Evolutionary conservation across 768 basidiomycete genomes (phyloP).

Genomic region (Tricholoma terreum): DNA sequence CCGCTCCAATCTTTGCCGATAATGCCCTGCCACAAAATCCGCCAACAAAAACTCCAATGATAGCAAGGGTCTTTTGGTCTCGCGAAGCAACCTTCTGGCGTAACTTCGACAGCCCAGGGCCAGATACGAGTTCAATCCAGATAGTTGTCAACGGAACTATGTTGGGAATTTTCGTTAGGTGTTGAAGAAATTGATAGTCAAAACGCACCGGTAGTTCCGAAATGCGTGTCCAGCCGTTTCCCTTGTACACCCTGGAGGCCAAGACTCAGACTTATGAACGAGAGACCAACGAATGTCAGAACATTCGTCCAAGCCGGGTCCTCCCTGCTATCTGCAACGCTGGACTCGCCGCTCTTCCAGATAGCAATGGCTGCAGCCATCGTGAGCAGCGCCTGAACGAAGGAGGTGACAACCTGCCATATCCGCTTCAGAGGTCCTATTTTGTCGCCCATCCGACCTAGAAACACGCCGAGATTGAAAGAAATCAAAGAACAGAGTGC

Average conservation of each 20-base stretch:
- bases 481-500: slow-evolving; percentile 71
- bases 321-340: slow-evolving; percentile 50
- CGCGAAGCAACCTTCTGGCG: slow-evolving; percentile 52
- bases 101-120: slow-evolving; percentile 66
- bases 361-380: slow-evolving; percentile 68
- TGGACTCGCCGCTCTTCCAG: slow-evolving; percentile 63
- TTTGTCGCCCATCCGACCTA: slow-evolving; percentile 79
- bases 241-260: slow-evolving; percentile 87
- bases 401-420: slow-evolving; percentile 71
- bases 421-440: slow-evolving; percentile 68
- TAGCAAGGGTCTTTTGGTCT: slow-evolving; percentile 69
- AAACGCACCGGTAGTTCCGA: slow-evolving; percentile 69
- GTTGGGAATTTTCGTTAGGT: background rate
- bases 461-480: slow-evolving; percentile 72
- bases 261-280: slow-evolving; percentile 76
- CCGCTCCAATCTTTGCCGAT: slow-evolving; percentile 55
- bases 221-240: slow-evolving; percentile 76
- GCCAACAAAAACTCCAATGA: slow-evolving; percentile 65
- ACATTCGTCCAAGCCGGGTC: slow-evolving; percentile 69
- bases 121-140: slow-evolving; percentile 85
- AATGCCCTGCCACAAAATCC: slow-evolving; percentile 68
- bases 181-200: background rate
- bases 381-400: slow-evolving; percentile 73
- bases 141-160: slow-evolving; percentile 80
- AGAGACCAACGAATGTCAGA: slow-evolving; percentile 68